These are phyloP conservation scores for Sutorius eximius DNA, from an alignment of 1,284 basidiomycete genomes.

Conservation along the genomic window DNA sequence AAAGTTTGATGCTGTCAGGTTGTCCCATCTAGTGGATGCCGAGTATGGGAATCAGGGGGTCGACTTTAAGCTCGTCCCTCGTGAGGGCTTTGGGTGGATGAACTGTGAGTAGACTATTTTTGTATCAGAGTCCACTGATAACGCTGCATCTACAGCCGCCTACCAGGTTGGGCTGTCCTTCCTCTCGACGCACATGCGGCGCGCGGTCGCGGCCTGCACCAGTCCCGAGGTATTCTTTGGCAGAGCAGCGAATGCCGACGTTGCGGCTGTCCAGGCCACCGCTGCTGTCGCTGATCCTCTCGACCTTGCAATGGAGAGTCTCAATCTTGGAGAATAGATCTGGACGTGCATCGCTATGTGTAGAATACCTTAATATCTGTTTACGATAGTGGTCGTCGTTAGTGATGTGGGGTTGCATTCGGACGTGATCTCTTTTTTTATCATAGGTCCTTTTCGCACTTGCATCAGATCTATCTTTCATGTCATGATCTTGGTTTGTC, in stretches of 20 bases:
- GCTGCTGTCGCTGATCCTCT: conserved; percentile 57
- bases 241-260: conserved; percentile 40
- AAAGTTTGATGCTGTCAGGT: conserved; percentile 92
- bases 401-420: conserved; percentile 5
- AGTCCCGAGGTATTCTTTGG: conserved; percentile 90
- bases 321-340: conserved; percentile 34
- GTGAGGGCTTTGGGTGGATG: conserved; percentile 98
- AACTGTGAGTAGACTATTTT: conserved; percentile 56
- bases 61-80: conserved; percentile 94
- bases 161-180: conserved; percentile 96
- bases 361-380: conserved; percentile 15
- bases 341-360: neutral
- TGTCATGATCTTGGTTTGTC: neutral
- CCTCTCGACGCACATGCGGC: conserved; percentile 90
- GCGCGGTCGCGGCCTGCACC: conserved; percentile 90
- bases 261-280: conserved; percentile 39
- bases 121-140: conserved; percentile 23
- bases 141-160: conserved; percentile 56
- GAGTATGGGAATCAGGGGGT: conserved; percentile 99
- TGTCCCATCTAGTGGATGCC: conserved; percentile 94
- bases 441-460: neutral
- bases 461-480: neutral
- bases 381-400: neutral
- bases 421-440: neutral
- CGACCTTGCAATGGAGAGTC: conserved; percentile 67